Evolutionary conservation across 139 green algal genomes (phyloP).

Genomic region (Tetraselmis chui): DNA sequence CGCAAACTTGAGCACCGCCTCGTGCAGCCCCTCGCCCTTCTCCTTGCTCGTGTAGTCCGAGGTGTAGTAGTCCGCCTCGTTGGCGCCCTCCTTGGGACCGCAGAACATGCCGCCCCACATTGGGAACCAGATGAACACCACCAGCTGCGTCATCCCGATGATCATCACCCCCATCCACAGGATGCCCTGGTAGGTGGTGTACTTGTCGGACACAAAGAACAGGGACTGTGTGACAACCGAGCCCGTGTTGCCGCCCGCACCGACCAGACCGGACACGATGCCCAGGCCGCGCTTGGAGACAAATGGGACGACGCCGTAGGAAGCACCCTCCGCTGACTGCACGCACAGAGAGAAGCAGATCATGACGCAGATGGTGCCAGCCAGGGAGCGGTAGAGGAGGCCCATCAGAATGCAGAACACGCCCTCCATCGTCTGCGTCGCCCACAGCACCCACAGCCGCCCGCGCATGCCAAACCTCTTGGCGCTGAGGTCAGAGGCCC

Average conservation of each 20-base stretch:
- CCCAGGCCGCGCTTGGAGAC: slow-evolving; percentile 73
- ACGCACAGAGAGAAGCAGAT: slow-evolving; percentile 79
- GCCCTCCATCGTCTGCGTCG: slow-evolving; percentile 65
- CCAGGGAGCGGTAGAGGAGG: slow-evolving; percentile 44
- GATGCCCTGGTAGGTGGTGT: slow-evolving; percentile 58
- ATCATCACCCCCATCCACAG: slow-evolving; percentile 84
- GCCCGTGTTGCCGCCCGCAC: slow-evolving; percentile 86
- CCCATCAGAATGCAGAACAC: slow-evolving; percentile 74
- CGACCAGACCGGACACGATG: slow-evolving; percentile 79
- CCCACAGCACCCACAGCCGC: slow-evolving; percentile 62
- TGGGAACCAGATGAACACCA: slow-evolving; percentile 81
- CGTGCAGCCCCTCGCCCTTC: slow-evolving; percentile 36
- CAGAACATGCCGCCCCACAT: slow-evolving; percentile 89
- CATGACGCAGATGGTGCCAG: slow-evolving; percentile 68
- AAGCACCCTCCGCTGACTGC: too few species aligned
- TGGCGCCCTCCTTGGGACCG: slow-evolving; percentile 38
- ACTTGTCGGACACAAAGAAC: slow-evolving; percentile 81
- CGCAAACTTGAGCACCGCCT: slow-evolving; percentile 23
- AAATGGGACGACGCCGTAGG: slow-evolving; percentile 87
- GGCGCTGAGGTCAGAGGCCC: slow-evolving; percentile 46
- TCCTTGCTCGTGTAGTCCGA: slow-evolving; percentile 48
- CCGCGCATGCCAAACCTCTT: slow-evolving; percentile 65
- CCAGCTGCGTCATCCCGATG: slow-evolving; percentile 53
- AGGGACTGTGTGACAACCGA: slow-evolving; percentile 76
- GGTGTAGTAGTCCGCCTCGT: slow-evolving; percentile 79